Evolutionary conservation across 2,329 filamentous ascomycete species (phyloP), one percentile per base, ranked within the genome.

Genomic region (Xylaria sp.): DNA sequence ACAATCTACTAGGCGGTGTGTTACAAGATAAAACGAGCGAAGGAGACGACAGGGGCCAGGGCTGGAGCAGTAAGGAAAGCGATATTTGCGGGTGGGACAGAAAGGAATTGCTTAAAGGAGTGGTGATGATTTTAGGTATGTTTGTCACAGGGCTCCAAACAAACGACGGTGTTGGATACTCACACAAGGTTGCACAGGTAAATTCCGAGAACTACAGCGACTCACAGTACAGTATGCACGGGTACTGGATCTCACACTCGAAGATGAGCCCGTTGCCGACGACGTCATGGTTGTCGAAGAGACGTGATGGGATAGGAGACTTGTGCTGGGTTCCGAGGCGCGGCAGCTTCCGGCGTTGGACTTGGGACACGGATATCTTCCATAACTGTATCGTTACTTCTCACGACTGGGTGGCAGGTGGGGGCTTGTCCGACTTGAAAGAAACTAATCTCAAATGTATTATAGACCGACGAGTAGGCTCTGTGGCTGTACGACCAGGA

Each of bases 191-290:
- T 54, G 36, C 64, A 47, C 74, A 97, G 94, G 93, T 68, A 98
- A 98, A 89, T 95, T 96, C 81, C 90, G 96, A 65, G 97, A 98
- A 78, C 85, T 99, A 34, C 96, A 99, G 80, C 88, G 96, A 30
- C 87, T 98, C 50, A 97, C 93, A n/a, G 93, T 98, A 30, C 95
- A 97, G 70, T 98, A 98, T 79, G 95, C 95, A 12, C 89, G 93
- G 71, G 83, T 94, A n/a, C 83, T 97, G 24, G 92, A 91, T 64
- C 83, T 93, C 45, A 85, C 84, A 6, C 72, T 83, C 5, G 83
- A 85, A 54, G 82, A 83, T 21, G 82, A 83, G 17, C 79, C 81
- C 11, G 75, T 78, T 12, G 34, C 32, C 19, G 82, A 83, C 17
- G 82, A 81, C 19, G 82, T 72, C 17, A 78, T 78, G 75, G 70